phyloP scores from a whole-genome alignment of 495 filamentous ascomycete species.

The Corynascus novoguineensis region DNA sequence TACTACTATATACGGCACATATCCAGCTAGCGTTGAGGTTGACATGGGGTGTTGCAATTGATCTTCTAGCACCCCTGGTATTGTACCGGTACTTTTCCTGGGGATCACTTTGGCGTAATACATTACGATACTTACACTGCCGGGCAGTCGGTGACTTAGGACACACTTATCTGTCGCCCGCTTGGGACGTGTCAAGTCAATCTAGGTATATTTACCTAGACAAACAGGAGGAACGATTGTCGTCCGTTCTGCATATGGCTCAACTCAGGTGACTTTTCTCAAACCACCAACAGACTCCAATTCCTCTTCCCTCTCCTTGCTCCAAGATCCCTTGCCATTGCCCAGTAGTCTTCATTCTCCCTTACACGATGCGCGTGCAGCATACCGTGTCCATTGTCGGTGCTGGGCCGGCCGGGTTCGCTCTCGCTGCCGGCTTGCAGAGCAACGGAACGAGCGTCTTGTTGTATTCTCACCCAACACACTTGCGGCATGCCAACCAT shows the following conservation, averaged over 20 bases:
- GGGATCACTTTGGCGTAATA: neutral
- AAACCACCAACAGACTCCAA: too few relatives aligned
- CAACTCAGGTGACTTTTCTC: too few relatives aligned
- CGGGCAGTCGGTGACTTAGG: too few relatives aligned
- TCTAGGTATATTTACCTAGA: too few relatives aligned
- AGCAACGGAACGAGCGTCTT: neutral
- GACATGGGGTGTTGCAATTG: neutral
- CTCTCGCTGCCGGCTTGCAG: neutral
- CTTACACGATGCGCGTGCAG: neutral
- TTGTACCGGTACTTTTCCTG: neutral
- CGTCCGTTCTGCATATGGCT: too few relatives aligned
- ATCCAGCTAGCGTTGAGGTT: neutral
- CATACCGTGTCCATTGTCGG: neutral
- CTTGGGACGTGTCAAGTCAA: neutral
- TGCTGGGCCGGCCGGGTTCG: neutral
- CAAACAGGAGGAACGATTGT: too few relatives aligned
- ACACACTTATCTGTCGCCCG: neutral
- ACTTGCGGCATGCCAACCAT: neutral
- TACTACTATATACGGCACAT: too few relatives aligned
- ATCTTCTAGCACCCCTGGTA: too few relatives aligned
- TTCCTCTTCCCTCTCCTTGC: too few relatives aligned
- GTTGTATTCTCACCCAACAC: neutral
- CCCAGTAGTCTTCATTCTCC: neutral
- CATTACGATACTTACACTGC: too few relatives aligned
- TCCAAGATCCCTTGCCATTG: neutral